These are phyloP conservation scores for Porphyra umbilicalis DNA, from an alignment of 31 red algal genomes.

Conservation along the genomic window DNA sequence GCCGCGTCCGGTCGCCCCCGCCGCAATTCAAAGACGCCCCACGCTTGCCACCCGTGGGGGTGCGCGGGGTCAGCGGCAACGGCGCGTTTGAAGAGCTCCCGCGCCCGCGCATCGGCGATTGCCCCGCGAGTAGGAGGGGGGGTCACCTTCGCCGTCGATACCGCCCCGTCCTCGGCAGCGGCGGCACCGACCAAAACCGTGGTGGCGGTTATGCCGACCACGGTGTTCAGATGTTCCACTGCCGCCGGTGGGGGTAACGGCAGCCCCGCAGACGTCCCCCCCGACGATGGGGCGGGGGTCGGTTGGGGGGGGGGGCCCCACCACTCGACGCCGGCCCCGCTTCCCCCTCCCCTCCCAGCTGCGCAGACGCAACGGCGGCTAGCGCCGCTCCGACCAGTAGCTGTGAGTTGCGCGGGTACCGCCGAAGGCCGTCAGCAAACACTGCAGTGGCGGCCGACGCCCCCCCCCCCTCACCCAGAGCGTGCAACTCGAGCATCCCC, in stretches of 20 bases:
- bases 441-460: slow-evolving; percentile 35
- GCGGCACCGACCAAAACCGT: too few species aligned
- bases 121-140: not conserved
- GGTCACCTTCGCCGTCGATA: not conserved
- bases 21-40: slow-evolving; percentile 93
- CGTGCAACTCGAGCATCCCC: slow-evolving; percentile 77
- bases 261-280: too few species aligned
- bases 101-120: slow-evolving; percentile 24
- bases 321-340: not conserved
- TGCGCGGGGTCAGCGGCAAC: slow-evolving; percentile 73
- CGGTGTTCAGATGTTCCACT: too few species aligned
- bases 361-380: slow-evolving; percentile 41
- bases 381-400: slow-evolving; percentile 82
- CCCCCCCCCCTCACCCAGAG: slow-evolving; percentile 1
- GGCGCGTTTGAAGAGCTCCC: slow-evolving; percentile 65
- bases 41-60: slow-evolving; percentile 94
- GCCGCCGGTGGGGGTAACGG: not conserved
- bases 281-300: not conserved
- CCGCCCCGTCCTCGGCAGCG: too few species aligned
- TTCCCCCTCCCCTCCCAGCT: not conserved
- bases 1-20: slow-evolving; percentile 51
- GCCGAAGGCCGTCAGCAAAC: slow-evolving; percentile 51
- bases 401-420: slow-evolving; percentile 73
- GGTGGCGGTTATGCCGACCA: too few species aligned
- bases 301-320: not conserved